A percentile compares a stretch with the other conserved stretches of the same genome.
Conservation (phyloP, 192 early-diverging fungal species). For the Gryganskiella cystojenkinii region DNA sequence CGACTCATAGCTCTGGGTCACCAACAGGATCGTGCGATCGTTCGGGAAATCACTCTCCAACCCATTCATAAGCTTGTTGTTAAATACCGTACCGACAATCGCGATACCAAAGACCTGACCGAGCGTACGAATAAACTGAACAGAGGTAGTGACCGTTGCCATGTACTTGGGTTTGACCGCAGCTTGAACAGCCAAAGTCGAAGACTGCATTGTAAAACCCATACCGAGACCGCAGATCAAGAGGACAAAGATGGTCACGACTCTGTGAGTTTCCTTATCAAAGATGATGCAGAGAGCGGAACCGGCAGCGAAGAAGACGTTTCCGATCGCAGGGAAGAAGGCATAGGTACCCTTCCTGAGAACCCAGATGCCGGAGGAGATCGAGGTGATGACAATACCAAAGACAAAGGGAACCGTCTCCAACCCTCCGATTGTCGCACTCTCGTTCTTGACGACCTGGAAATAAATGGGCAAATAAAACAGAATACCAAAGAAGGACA, state of each 20-base stretch:
- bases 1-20: not conserved
- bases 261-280: conserved; percentile 53
- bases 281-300: conserved; percentile 62
- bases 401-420: conserved; percentile 69
- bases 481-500: conserved; percentile 62
- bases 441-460: conserved; percentile 63
- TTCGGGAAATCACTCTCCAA: not conserved
- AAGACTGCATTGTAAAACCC: conserved; percentile 63
- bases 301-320: conserved; percentile 57
- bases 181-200: conserved; percentile 50
- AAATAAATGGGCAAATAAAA: conserved; percentile 74
- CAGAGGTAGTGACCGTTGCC: conserved; percentile 58
- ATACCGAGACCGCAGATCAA: conserved; percentile 58
- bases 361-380: conserved; percentile 58
- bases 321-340: conserved; percentile 59
- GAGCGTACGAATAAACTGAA: conserved; percentile 55
- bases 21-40: not conserved
- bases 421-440: conserved; percentile 63
- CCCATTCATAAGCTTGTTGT: not conserved
- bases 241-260: conserved; percentile 62
- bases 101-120: conserved; percentile 60
- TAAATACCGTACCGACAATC: conserved; percentile 1
- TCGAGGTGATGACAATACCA: conserved; percentile 59
- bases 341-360: conserved; percentile 60
- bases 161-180: conserved; percentile 52